phyloP scores from a whole-genome alignment of 495 filamentous ascomycete species.

The Recurvomyces mirabilis region DNA sequence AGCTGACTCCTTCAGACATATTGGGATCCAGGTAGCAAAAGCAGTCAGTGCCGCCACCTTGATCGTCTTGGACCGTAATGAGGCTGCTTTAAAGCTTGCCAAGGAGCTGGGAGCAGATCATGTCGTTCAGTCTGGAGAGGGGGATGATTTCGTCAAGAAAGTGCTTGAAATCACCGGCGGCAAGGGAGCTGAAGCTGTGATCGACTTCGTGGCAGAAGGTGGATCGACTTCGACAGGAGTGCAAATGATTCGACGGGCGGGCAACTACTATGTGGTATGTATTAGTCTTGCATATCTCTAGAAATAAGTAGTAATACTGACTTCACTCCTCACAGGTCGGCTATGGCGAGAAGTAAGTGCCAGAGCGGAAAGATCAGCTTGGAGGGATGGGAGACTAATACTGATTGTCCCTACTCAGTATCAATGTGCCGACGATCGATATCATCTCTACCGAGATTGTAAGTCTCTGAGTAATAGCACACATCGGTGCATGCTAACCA shows the following conservation, averaged over 20 bases:
- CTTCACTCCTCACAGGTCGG: no score
- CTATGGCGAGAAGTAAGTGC: conserved; percentile 3
- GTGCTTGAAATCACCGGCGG: conserved; percentile 4
- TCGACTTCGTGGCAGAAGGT: conserved; percentile 11
- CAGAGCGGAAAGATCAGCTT: background rate
- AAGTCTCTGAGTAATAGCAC: background rate
- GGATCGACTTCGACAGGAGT: conserved; percentile 5
- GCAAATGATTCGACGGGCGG: conserved; percentile 7
- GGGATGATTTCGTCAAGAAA: conserved; percentile 8
- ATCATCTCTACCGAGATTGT: conserved; percentile 14
- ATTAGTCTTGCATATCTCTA: no score
- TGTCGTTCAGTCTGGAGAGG: conserved; percentile 1
- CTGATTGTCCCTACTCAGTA: no score
- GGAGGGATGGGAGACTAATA: no score
- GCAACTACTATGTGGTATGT: conserved; percentile 14
- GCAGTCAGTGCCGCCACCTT: conserved; percentile 10
- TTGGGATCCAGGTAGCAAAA: conserved; percentile 12
- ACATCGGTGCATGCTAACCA: no score
- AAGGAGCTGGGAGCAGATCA: conserved; percentile 13
- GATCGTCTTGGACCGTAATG: conserved; percentile 8
- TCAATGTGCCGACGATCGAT: conserved; percentile 12
- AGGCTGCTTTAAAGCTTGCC: conserved; percentile 6
- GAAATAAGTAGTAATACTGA: no score
- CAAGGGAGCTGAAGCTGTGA: conserved; percentile 11
- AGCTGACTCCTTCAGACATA: no score